These are phyloP conservation scores for Alnus rubra DNA, from an alignment of 306 rosid species.

Conservation along the genomic window DNA sequence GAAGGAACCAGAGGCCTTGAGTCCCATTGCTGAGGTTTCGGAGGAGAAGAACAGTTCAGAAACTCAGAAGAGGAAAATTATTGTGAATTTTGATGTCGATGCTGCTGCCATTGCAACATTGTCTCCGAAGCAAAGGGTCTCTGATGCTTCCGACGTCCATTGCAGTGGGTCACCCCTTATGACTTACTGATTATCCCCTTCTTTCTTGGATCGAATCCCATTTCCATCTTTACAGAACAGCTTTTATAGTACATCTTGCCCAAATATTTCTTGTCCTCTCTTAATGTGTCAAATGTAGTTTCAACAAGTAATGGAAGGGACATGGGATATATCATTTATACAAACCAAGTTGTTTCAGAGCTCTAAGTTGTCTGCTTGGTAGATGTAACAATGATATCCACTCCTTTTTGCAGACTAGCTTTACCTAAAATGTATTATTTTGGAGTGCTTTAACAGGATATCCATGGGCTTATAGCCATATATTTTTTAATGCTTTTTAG, in stretches of 20 bases:
- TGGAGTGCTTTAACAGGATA: background rate
- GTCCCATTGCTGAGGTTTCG: slow-evolving; percentile 81
- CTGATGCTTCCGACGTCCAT: slow-evolving; percentile 83
- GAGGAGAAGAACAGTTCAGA: slow-evolving; percentile 70
- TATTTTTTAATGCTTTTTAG: background rate
- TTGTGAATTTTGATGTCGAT: slow-evolving; percentile 66
- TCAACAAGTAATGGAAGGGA: background rate
- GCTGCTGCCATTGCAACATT: slow-evolving; percentile 51
- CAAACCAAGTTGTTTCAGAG: background rate
- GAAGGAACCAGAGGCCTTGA: slow-evolving; percentile 50
- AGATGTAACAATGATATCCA: background rate
- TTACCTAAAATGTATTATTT: background rate
- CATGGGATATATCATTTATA: background rate
- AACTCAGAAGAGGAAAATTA: slow-evolving; percentile 72
- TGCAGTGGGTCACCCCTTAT: slow-evolving; percentile 91
- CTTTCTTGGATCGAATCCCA: background rate
- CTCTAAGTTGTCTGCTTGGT: background rate
- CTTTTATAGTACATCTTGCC: background rate
- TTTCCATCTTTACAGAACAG: background rate
- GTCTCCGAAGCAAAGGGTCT: slow-evolving; percentile 84
- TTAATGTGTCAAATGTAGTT: background rate
- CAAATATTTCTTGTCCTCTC: background rate
- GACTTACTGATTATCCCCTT: slow-evolving; percentile 46
- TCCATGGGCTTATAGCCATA: background rate
- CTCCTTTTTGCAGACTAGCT: background rate